Evolutionary conservation across 148 eudicot genomes (phyloP).

Genomic region (Amaranthus cruentus): DNA sequence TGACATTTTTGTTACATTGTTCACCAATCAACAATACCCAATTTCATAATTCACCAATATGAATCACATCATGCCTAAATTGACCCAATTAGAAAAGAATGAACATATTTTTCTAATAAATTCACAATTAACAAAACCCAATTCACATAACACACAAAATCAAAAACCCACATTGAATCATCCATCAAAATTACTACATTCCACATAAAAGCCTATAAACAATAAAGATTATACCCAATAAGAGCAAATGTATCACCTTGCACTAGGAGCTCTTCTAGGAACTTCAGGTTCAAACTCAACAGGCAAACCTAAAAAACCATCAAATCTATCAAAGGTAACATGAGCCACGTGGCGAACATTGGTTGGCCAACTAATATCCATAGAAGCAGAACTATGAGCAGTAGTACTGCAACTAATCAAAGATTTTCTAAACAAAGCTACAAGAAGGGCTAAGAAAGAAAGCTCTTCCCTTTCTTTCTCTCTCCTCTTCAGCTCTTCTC

Average conservation of each 20-base stretch:
- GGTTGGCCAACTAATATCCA: conserved; percentile 98
- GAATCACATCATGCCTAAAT: conserved; percentile 6
- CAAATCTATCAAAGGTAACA: conserved; percentile 90
- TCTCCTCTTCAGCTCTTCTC: conserved; percentile 42
- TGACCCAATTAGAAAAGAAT: conserved; percentile 14
- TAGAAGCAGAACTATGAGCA: conserved; percentile 34
- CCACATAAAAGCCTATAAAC: background rate
- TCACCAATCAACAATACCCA: background rate
- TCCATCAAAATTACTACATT: conserved; percentile 13
- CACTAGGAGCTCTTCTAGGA: conserved; percentile 91
- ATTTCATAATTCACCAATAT: background rate
- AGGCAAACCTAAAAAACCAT: conserved; percentile 99
- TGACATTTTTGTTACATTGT: background rate
- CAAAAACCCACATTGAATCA: conserved; percentile 16
- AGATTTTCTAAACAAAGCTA: conserved; percentile 66
- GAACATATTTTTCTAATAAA: background rate
- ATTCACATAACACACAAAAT: conserved; percentile 9
- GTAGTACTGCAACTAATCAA: conserved; percentile 57
- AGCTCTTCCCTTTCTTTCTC: conserved; percentile 61
- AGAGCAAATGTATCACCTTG: conserved; percentile 57
- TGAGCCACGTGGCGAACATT: conserved; percentile 96
- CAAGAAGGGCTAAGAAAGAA: conserved; percentile 65
- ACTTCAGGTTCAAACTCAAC: conserved; percentile 98
- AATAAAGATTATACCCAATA: conserved; percentile 2
- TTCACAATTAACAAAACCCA: conserved; percentile 1